phyloP scores from a whole-genome alignment of 2,329 filamentous ascomycete genomes.

The Ascocoryne sarcoides region DNA sequence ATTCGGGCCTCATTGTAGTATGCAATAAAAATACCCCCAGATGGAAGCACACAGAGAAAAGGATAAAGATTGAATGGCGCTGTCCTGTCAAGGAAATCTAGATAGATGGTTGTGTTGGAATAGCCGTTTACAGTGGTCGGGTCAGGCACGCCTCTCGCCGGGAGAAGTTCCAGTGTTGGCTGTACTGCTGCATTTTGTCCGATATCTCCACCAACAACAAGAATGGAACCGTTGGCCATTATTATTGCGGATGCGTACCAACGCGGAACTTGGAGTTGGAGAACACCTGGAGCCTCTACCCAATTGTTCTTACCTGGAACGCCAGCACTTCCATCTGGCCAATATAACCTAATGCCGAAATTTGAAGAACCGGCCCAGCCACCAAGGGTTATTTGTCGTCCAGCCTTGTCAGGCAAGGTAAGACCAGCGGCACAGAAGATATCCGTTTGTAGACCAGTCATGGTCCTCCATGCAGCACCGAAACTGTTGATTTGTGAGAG shows the following conservation, averaged over 20 bases:
- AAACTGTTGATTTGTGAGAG: slow-evolving; percentile 45
- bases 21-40: slow-evolving; percentile 52
- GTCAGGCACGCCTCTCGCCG: slow-evolving; percentile 27
- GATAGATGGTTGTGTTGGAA: slow-evolving; percentile 41
- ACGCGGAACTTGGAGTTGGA: slow-evolving; percentile 48
- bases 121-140: slow-evolving; percentile 30
- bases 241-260: slow-evolving; percentile 58
- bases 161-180: slow-evolving; percentile 52
- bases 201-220: slow-evolving; percentile 54
- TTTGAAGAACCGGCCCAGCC: slow-evolving; percentile 59
- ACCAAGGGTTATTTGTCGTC: slow-evolving; percentile 55
- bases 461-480: slow-evolving; percentile 45
- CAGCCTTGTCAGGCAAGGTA: slow-evolving; percentile 55
- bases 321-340: slow-evolving; percentile 49
- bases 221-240: slow-evolving; percentile 56
- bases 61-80: slow-evolving; percentile 63
- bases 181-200: slow-evolving; percentile 52
- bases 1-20: slow-evolving; percentile 63
- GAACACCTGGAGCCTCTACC: slow-evolving; percentile 48
- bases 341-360: slow-evolving; percentile 53
- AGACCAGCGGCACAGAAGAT: slow-evolving; percentile 59
- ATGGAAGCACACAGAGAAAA: slow-evolving; percentile 50
- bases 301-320: slow-evolving; percentile 52
- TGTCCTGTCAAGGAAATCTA: slow-evolving; percentile 53
- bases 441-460: slow-evolving; percentile 58